Percentiles rank a stretch among this genome's conserved stretches.
These are phyloP conservation scores for Pseudogymnoascus sp. DNA, from an alignment of 2,329 filamentous ascomycete species.

Conservation along the genomic window DNA sequence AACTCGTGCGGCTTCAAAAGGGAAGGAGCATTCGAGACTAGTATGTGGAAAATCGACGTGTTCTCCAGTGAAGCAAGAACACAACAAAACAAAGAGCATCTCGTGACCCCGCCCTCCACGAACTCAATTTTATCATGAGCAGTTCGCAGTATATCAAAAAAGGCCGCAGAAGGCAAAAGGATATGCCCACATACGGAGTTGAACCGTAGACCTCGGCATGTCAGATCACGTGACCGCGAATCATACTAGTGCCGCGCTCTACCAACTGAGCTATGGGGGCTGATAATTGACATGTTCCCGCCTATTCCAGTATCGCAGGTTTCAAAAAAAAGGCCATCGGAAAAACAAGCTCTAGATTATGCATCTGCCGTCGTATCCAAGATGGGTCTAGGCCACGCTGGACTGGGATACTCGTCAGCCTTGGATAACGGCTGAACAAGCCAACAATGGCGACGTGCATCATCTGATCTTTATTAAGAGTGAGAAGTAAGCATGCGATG, in stretches of 20 bases:
- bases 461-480: neutral
- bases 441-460: neutral
- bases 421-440: neutral
- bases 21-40: neutral
- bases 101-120: neutral
- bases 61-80: neutral
- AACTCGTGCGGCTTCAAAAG: neutral
- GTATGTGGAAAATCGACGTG: neutral
- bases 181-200: neutral
- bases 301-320: neutral
- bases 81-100: neutral
- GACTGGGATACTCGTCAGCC: neutral
- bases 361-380: neutral
- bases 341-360: neutral
- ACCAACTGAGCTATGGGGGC: conserved; percentile 3
- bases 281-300: neutral
- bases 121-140: neutral
- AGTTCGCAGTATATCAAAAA: no score
- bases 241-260: conserved; percentile 2
- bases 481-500: neutral
- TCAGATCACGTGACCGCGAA: neutral
- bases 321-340: neutral
- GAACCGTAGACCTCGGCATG: conserved; percentile 5
- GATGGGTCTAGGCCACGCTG: neutral
- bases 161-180: neutral